A percentile compares a stretch with the other conserved stretches of the same genome.
Evolutionary conservation across 2,329 filamentous ascomycete genomes (phyloP).

Genomic region (Diaporthe citri): DNA sequence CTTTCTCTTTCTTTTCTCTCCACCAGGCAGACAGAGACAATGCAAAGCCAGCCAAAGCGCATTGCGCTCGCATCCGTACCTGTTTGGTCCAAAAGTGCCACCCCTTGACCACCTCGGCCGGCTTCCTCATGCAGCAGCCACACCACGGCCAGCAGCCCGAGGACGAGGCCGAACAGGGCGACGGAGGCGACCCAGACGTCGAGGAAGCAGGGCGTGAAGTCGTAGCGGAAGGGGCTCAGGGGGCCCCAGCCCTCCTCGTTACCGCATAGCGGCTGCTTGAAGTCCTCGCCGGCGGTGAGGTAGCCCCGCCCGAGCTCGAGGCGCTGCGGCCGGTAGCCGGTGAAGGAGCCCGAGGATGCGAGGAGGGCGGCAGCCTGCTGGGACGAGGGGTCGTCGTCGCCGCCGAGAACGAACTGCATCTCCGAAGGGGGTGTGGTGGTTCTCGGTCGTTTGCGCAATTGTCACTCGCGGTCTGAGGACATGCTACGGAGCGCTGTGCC

Average conservation of each 20-base stretch:
- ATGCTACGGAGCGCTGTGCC: slow-evolving; percentile 24
- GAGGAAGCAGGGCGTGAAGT: slow-evolving; percentile 97
- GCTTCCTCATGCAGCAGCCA: slow-evolving; percentile 79
- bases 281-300: slow-evolving; percentile 63
- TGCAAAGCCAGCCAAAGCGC: no score
- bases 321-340: slow-evolving; percentile 64
- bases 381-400: slow-evolving; percentile 30
- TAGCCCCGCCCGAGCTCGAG: slow-evolving; percentile 69
- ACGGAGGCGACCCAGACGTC: slow-evolving; percentile 89
- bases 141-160: slow-evolving; percentile 83
- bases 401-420: slow-evolving; percentile 39
- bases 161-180: slow-evolving; percentile 81
- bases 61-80: slow-evolving; percentile 61
- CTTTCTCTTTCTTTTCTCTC: background rate
- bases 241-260: slow-evolving; percentile 97
- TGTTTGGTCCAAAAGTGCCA: slow-evolving; percentile 95
- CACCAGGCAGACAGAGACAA: background rate
- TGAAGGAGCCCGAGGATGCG: slow-evolving; percentile 69
- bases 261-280: slow-evolving; percentile 82
- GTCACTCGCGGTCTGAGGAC: slow-evolving; percentile 30
- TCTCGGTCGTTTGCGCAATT: slow-evolving; percentile 27
- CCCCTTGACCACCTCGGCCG: slow-evolving; percentile 79
- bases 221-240: slow-evolving; percentile 86
- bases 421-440: slow-evolving; percentile 14
- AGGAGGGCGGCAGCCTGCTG: slow-evolving; percentile 44